Conservation (phyloP, 352 stramenopile genomes). For the Pythium aquatile region DNA sequence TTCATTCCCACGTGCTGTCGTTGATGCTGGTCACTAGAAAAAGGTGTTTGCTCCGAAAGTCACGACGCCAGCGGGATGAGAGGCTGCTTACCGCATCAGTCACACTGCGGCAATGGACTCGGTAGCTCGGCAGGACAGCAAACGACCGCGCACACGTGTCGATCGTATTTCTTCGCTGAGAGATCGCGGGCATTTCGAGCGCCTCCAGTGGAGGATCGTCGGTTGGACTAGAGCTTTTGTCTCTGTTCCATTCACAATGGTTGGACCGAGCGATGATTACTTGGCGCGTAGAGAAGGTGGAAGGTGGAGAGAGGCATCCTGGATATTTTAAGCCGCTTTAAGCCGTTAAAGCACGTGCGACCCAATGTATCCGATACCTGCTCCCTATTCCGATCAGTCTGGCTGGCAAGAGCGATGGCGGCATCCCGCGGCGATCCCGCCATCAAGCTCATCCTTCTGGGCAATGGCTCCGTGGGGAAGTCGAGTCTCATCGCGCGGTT, state of each 20-base stretch:
- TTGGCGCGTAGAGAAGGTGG: neutral
- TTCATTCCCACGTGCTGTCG: neutral
- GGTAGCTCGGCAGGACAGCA: slow-evolving; percentile 4
- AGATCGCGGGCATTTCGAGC: neutral
- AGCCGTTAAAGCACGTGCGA: slow-evolving; percentile 1
- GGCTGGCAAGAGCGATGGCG: slow-evolving; percentile 1
- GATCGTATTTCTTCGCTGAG: slow-evolving; percentile 1
- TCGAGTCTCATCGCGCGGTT: slow-evolving; percentile 84
- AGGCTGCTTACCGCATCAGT: neutral
- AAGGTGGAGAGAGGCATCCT: neutral
- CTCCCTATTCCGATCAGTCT: neutral
- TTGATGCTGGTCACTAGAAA: slow-evolving; percentile 29
- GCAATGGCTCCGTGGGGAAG: slow-evolving; percentile 87
- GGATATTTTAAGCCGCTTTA: slow-evolving; percentile 16
- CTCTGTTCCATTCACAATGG: neutral
- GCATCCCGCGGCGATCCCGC: slow-evolving; percentile 41
- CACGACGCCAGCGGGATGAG: slow-evolving; percentile 32
- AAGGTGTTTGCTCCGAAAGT: slow-evolving; percentile 68
- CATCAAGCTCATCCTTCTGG: slow-evolving; percentile 84
- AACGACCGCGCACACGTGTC: neutral
- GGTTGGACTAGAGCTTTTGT: neutral
- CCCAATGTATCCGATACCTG: neutral
- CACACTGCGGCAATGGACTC: slow-evolving; percentile 5
- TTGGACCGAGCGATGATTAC: slow-evolving; percentile 1
- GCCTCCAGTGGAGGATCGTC: neutral